Evolutionary conservation across 306 rosid genomes (phyloP).

Genomic region (Cyamopsis tetragonoloba): DNA sequence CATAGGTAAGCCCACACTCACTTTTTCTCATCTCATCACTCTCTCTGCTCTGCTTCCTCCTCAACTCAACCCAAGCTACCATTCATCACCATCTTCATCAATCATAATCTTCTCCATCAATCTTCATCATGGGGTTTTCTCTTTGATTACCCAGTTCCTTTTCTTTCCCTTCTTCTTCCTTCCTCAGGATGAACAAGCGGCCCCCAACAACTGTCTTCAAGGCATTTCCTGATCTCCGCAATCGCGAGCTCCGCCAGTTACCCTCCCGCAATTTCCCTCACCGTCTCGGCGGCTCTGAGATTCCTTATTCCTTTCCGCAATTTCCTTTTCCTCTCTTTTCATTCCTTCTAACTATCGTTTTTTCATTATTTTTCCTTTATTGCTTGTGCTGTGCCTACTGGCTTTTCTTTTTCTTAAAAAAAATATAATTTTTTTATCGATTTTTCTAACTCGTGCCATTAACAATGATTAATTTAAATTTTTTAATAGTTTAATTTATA

Average conservation of each 20-base stretch:
- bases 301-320: background rate
- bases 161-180: background rate
- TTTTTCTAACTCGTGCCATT: too few species aligned
- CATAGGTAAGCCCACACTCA: constrained; percentile 17
- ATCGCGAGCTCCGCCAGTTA: constrained; percentile 70
- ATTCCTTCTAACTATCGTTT: background rate
- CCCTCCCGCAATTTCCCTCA: constrained; percentile 58
- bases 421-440: background rate
- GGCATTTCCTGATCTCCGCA: constrained; percentile 60
- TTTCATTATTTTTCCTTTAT: background rate
- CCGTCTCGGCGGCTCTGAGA: constrained; percentile 77
- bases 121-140: background rate
- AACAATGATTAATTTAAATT: too few species aligned
- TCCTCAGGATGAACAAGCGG: constrained; percentile 55
- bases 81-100: background rate
- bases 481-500: too few species aligned
- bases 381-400: background rate
- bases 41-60: background rate
- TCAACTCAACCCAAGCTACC: background rate
- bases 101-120: too few species aligned
- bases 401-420: background rate
- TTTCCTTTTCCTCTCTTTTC: background rate
- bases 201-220: constrained; percentile 33
- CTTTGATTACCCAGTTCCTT: background rate
- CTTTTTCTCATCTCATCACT: background rate